phyloP scores from a whole-genome alignment of 352 stramenopile genomes.

The Phytopythium sindhum region DNA sequence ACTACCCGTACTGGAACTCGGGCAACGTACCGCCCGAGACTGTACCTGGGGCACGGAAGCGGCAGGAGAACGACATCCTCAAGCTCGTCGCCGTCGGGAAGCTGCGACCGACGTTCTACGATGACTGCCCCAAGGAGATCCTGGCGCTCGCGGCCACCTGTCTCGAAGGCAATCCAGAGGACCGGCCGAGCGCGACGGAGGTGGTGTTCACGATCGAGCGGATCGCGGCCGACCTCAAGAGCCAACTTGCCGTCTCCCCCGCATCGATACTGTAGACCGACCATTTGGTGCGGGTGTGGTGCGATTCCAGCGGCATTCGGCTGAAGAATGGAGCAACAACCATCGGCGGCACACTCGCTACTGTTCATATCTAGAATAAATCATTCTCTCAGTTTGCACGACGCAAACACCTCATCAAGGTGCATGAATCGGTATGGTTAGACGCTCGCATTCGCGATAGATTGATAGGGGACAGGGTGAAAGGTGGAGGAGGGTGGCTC shows the following conservation, averaged over 20 bases:
- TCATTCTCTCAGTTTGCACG: neutral
- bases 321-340: neutral
- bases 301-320: neutral
- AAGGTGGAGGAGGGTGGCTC: too few relatives aligned
- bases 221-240: conserved; percentile 19
- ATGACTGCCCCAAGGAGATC: conserved; percentile 39
- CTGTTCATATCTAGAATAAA: conserved; percentile 1
- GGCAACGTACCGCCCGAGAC: conserved; percentile 21
- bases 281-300: neutral
- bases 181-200: conserved; percentile 34
- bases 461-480: too few relatives aligned
- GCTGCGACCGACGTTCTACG: conserved; percentile 47
- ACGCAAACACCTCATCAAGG: too few relatives aligned
- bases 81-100: conserved; percentile 31
- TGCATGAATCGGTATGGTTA: too few relatives aligned
- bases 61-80: conserved; percentile 39
- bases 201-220: conserved; percentile 32
- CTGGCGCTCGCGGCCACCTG: conserved; percentile 37
- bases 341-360: neutral
- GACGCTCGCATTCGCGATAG: too few relatives aligned
- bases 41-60: conserved; percentile 14
- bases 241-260: neutral
- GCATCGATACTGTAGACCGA: conserved; percentile 4
- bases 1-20: conserved; percentile 46
- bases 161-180: conserved; percentile 38